Evolutionary conservation across 2,329 filamentous ascomycete species (phyloP), one percentile per base, ranked within the genome.

Genomic region (Curvularia lunata): DNA sequence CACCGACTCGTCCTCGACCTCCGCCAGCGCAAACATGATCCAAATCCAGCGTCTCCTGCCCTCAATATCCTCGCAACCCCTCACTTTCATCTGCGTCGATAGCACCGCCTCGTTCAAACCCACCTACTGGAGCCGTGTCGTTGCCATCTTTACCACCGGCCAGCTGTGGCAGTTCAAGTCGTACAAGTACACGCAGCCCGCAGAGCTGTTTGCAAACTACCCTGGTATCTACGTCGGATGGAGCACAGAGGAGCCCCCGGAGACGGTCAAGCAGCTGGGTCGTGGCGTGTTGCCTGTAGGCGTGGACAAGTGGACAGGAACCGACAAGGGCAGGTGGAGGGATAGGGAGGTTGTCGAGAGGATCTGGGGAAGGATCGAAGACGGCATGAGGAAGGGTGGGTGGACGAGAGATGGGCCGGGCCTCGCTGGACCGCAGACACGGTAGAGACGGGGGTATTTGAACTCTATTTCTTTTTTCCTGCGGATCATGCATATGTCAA

Each of bases 91-190:
- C 73, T 87, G 99, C 38, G 94, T 98, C 52, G 95, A 99, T 76
- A 90, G 89, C 18, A 91, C 93, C 0, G 89, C 96, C 73, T 90
- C 95, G 76, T 99, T 99, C 85, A 96, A 97, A 77, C 95, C 95
- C 0, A 93, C 98, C 74, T 97, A 98, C 82, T 99, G 95, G 95
- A 89, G 89, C 70, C 88, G 93, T 50, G 90, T 99, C 6, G 95
- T 97, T 1, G 95, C 91, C 12, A 93, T 99, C 56, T 98, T 99
- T 80, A 99, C 95, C 0, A 99, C 95, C 0, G 95, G 95, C 32
- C 95, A 99, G 80, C 88, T 90, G 9, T 99, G 95, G 95, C 95
- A 99, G 79, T 99, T 99, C 81, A 97, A 97, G 80, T 91, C 88
- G 66, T 99, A 99, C 85, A 97, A 96, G 78, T 99, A 95, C 92